A percentile compares a stretch with the other conserved stretches of the same genome.
Conservation (phyloP, 768 basidiomycete species). For the Leccinum variicolor region DNA sequence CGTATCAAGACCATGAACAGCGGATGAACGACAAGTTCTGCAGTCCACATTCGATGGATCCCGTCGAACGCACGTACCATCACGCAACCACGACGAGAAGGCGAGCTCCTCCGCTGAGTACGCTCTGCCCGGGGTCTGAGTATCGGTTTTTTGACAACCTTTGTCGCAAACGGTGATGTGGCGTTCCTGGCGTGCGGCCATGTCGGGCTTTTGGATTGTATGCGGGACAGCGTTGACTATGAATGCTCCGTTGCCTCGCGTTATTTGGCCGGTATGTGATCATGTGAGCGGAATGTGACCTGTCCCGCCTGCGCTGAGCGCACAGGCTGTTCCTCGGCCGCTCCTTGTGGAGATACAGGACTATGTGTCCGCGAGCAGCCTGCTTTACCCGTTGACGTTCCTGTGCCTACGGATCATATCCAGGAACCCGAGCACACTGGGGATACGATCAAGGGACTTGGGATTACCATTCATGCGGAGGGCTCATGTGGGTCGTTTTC, state of each 20-base stretch:
- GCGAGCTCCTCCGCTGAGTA: too few relatives aligned
- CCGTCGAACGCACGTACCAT: neutral
- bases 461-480: neutral
- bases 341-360: conserved; percentile 2
- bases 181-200: conserved; percentile 2
- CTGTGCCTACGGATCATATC: conserved; percentile 17
- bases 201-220: neutral
- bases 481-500: neutral
- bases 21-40: conserved; percentile 2
- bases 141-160: neutral
- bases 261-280: neutral
- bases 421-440: neutral
- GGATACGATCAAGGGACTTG: neutral
- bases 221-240: neutral
- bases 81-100: neutral
- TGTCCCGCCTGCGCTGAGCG: neutral
- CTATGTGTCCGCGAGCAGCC: neutral
- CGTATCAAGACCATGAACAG: neutral
- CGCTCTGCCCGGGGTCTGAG: conserved; percentile 5
- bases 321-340: neutral
- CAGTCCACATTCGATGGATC: neutral
- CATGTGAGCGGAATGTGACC: neutral
- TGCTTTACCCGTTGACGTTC: neutral
- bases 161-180: neutral
- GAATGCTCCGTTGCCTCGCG: neutral